Base-by-base conservation (phyloP, 2,329 filamentous ascomycete genomes). In the Fonsecaea erecta region DNA sequence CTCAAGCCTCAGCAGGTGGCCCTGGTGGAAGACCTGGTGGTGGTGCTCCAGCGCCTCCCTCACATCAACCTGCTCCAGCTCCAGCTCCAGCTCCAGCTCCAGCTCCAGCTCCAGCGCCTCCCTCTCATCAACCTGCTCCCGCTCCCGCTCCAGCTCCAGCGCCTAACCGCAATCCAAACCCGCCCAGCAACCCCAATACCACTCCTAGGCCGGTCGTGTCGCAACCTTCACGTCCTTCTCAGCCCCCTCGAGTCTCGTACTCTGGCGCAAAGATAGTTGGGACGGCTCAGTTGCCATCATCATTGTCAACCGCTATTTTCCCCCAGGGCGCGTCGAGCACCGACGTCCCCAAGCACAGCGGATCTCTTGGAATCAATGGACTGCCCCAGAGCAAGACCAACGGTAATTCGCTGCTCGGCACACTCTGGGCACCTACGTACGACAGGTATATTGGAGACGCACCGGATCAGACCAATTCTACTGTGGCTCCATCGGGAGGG, bases 331-430 rank as follows among this genome's bases (percentile, higher is more conserved):
- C 35, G 16, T 40, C 60, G n/a, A 61, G 28, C 7, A 32, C 56
- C 16, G 64, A 56, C 4, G 52, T 67, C 16, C 61, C 56, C 5
- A 60, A 52, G 18, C 46, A 54, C 18, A 57, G 43, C 32, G 51
- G 43, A 35, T 64, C 64, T 14, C 52, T 67, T n/a, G 64, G 60
- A 8, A 52, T 57, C 56, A 64, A 67, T 53, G 56, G 37, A 9
- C 46, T 67, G 5, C 52, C 64, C 16, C 68, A 70, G 62, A 53
- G 37, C 18, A 46, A 63, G 35, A 68, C 66, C 26, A 70, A 70
- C 48, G 68, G 68, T 21, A 57, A 63, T 3, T 68, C 66, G 16
- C 48, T 35, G 16, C 64, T 70, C 8, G 68, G 68, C 1, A 68
- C 68, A 11, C 57, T 68, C 9, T 35, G 56, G 21, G 66, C 68